Evolutionary conservation across 1,139 yeast genomes (phyloP), one percentile per base, ranked within the genome.

Genomic region (Kodamaea anthophila): DNA sequence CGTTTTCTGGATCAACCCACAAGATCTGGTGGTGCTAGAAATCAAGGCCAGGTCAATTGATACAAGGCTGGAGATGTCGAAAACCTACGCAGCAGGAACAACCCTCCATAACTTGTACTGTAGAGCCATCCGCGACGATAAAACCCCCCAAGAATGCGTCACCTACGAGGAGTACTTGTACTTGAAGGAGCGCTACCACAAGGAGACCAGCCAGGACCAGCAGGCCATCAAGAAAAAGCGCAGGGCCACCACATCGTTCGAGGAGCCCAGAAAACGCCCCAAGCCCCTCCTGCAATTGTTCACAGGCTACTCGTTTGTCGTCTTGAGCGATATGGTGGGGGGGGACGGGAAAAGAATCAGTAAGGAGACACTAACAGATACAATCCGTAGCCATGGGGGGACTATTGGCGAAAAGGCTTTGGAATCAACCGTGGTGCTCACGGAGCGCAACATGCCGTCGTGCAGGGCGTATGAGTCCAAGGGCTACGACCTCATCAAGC

Each of bases 41-140:
- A 74, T 88, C 7, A 85, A 83, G 47, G 94, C 95, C 0, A 62
- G 95, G 23, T 78, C 88, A 5, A 65, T 86, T 9, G 78, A 77
- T 40, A 58, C 60, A 41, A 51, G 71, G 33, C 26, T 12, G 10
- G 31, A 16, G 14, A 47, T 66, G 21, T 65, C 60, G 12, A 53
- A 49, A 12, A 64, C 67, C 4, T 87, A 75, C 45, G 77, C 77
- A 1, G 74, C 78, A 0, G 82, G 78, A 0, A 65, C 80, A 4
- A 84, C 96, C 0, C 59, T 91, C 15, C 74, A 86, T 40, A 82
- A 83, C 42, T 83, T 91, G 0, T 77, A 86, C 49, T 82, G 88
- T 46, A 64, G 81, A 27, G 46, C 69, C 6, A 61, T 88, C 1
- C 54, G 97, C 28, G 65, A 67, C 2, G 96, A 91, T 48, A 86